A percentile compares a stretch with the other conserved stretches of the same genome.
Conservation (phyloP, 1,284 basidiomycete genomes). For the Dichomitus squalens region DNA sequence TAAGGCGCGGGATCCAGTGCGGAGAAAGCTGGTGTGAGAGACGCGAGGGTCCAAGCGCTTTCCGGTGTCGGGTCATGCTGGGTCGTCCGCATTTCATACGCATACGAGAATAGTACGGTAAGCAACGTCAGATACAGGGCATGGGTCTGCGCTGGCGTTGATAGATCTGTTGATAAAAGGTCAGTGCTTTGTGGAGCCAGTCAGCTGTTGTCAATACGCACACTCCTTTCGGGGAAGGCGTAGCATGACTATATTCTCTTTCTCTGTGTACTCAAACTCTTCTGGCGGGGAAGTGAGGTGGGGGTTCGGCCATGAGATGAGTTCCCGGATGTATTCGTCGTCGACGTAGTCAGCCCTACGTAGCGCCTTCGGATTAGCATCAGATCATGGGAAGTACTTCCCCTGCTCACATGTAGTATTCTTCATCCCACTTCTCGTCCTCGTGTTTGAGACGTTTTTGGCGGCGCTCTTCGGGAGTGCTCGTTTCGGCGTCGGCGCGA, state of each 20-base stretch:
- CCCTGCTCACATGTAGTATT: constrained; percentile 69
- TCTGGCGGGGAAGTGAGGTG: constrained; percentile 34
- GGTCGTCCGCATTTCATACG: constrained; percentile 76
- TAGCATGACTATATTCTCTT: constrained; percentile 69
- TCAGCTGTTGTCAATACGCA: constrained; percentile 38
- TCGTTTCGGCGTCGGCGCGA: constrained; percentile 63
- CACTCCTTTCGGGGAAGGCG: constrained; percentile 78
- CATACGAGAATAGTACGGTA: constrained; percentile 71
- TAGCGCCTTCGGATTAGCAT: neutral
- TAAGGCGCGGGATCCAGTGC: constrained; percentile 74
- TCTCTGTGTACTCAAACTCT: constrained; percentile 61
- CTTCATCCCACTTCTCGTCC: constrained; percentile 76
- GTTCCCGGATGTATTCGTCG: constrained; percentile 69
- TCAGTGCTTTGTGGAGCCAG: neutral
- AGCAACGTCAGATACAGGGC: constrained; percentile 67
- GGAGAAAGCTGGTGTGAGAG: constrained; percentile 71
- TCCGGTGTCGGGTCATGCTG: constrained; percentile 77
- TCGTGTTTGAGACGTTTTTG: constrained; percentile 55
- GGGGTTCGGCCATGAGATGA: constrained; percentile 65
- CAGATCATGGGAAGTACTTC: constrained; percentile 23
- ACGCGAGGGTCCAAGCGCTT: constrained; percentile 80
- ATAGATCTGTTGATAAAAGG: constrained; percentile 51
- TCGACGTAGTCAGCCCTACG: constrained; percentile 78
- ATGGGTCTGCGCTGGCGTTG: constrained; percentile 53
- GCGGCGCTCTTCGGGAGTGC: constrained; percentile 47